phyloP scores from a whole-genome alignment of 345 rosid genomes.

The Alliaria petiolata region DNA sequence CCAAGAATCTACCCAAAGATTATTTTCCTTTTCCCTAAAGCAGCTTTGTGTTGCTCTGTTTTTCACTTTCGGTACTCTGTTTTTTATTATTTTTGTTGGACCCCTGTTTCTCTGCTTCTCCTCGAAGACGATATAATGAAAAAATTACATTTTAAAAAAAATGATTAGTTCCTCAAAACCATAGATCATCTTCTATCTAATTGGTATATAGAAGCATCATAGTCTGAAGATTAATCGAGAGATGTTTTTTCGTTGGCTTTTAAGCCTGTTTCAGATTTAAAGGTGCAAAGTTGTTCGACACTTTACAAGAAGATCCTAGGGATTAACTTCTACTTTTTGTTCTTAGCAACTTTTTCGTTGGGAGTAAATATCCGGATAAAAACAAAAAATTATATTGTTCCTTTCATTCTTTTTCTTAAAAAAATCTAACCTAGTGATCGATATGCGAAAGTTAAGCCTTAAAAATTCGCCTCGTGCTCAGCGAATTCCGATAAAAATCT shows the following conservation, averaged over 20 bases:
- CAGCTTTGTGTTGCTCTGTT: not conserved
- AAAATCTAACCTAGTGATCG: constrained; percentile 18
- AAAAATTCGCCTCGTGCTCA: constrained; percentile 68
- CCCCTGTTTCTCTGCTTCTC: not conserved
- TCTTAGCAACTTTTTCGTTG: constrained; percentile 13
- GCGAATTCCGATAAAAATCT: constrained; percentile 72
- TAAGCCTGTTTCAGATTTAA: not conserved
- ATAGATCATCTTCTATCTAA: not conserved
- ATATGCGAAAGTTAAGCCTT: constrained; percentile 29
- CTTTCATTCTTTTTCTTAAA: constrained; percentile 10
- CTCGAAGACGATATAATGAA: not conserved
- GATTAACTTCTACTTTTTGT: constrained; percentile 6
- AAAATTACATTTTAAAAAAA: no score
- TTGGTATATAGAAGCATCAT: not conserved
- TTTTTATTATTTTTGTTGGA: no score
- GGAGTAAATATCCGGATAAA: not conserved
- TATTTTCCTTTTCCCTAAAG: not conserved
- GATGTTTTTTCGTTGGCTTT: not conserved
- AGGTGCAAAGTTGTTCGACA: constrained; percentile 4
- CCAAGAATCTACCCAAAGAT: not conserved
- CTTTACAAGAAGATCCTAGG: constrained; percentile 19
- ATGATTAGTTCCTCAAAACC: no score
- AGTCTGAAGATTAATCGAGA: not conserved
- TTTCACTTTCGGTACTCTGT: no score
- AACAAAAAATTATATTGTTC: not conserved